Evolutionary conservation across 257 asterid genomes (phyloP), one percentile per base, ranked within the genome.

Genomic region (Ajuga chamaepitys): DNA sequence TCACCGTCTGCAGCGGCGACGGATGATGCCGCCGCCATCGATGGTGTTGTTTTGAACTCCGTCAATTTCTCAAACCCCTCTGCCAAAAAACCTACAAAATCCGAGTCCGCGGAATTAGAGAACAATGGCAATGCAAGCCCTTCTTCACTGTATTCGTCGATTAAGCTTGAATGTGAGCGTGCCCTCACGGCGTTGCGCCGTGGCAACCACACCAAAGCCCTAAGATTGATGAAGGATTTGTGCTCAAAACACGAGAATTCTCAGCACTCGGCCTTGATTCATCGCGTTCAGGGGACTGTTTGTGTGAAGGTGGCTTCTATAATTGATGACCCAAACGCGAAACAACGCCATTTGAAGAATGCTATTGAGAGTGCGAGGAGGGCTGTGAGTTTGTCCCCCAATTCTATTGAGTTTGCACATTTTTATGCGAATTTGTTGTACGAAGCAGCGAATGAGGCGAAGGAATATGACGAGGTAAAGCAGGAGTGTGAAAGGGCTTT

Each of bases 401-500:
- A 64, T 63, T 86, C 96, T 5, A 59, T 88, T 70, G 95, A 82
- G 80, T 85, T 82, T 48, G 81, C 85, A 0, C 86, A 82, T 76
- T 88, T 83, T 58, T 86, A 85, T 76, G 86, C 95, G 4, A 86
- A 74, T 77, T 70, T 86, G 66, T 57, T 86, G 75, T 88, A 80
- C 24, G 95, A 87, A 70, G 80, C 82, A 0, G 88, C 89, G 3
- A 81, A 69, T 28, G 95, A 85, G 40, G 83, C 68, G 5, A 87
- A 74, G 72, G 89, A 85, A 46, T 87, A 77, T 13, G 95, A 82
- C 77, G 89, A 80, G 75, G 96, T 80, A 64, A 83, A 83, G 55
- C 72, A 69, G 22, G 95, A 82, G 81, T 88, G 96, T 61, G 86
- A 88, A 40, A 80, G 82, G 82, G 96, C 91, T 20, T 77, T 88